These are phyloP conservation scores for Umbelopsis vinacea DNA, from an alignment of 192 early-diverging fungal genomes.

Conservation along the genomic window DNA sequence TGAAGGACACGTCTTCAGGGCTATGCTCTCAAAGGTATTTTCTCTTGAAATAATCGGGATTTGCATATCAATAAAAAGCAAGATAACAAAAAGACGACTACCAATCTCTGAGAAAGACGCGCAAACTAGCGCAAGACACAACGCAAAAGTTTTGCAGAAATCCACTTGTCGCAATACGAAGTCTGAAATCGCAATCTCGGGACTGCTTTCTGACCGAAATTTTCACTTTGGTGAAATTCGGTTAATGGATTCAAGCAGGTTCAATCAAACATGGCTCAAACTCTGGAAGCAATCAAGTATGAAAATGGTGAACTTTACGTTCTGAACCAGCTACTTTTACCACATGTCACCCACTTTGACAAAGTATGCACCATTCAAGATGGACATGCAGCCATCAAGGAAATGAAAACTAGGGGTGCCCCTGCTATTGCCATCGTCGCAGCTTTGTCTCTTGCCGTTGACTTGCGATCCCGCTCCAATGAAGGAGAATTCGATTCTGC, in stretches of 20 bases:
- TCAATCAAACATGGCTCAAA: slow-evolving; percentile 17
- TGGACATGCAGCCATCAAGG: slow-evolving; percentile 87
- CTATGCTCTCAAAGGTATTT: too few species aligned
- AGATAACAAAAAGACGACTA: too few species aligned
- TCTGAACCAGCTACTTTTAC: slow-evolving; percentile 91
- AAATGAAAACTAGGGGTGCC: slow-evolving; percentile 92
- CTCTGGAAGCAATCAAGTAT: slow-evolving; percentile 61
- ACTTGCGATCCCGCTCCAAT: slow-evolving; percentile 48
- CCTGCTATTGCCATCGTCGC: slow-evolving; percentile 98
- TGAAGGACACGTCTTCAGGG: too few species aligned
- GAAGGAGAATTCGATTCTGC: slow-evolving; percentile 37
- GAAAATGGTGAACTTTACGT: slow-evolving; percentile 65
- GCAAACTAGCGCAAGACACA: too few species aligned
- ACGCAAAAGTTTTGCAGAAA: too few species aligned
- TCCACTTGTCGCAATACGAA: too few species aligned
- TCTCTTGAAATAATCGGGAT: too few species aligned
- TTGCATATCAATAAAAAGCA: too few species aligned
- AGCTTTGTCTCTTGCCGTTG: slow-evolving; percentile 86
- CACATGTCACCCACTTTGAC: slow-evolving; percentile 82
- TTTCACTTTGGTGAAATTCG: not conserved
- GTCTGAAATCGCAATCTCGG: too few species aligned
- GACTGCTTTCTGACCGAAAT: not conserved
- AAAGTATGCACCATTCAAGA: slow-evolving; percentile 60
- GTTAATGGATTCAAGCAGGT: too few species aligned
- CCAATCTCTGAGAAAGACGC: too few species aligned